Evolutionary conservation across 2,329 filamentous ascomycete genomes (phyloP).

Genomic region (Paracamarosporium sp.): DNA sequence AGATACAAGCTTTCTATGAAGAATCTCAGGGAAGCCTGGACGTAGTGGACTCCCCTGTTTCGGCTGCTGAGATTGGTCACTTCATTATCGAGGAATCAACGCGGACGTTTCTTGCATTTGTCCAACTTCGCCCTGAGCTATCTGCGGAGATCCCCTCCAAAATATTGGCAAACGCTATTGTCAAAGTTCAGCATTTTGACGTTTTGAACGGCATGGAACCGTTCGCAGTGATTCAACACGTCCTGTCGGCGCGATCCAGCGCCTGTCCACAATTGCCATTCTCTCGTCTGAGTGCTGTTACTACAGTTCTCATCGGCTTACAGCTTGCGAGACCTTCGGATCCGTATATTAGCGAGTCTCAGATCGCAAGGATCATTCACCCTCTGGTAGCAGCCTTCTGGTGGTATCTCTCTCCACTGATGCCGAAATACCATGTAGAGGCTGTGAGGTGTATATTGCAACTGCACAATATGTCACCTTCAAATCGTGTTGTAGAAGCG

Average conservation of each 20-base stretch:
- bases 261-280: slow-evolving; percentile 25
- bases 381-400: slow-evolving; percentile 77
- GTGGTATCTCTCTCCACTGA: slow-evolving; percentile 79
- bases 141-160: slow-evolving; percentile 39
- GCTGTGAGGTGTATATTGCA: slow-evolving; percentile 86
- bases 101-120: slow-evolving; percentile 30
- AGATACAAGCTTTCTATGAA: slow-evolving; percentile 42
- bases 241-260: slow-evolving; percentile 18
- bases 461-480: slow-evolving; percentile 74
- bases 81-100: slow-evolving; percentile 38
- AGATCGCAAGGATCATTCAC: slow-evolving; percentile 69
- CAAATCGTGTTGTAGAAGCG: slow-evolving; percentile 79
- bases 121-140: slow-evolving; percentile 16
- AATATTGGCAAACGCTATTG: slow-evolving; percentile 41
- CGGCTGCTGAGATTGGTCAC: slow-evolving; percentile 32
- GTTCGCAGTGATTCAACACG: slow-evolving; percentile 27
- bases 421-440: slow-evolving; percentile 94
- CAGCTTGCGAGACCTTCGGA: slow-evolving; percentile 33
- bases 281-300: slow-evolving; percentile 37
- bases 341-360: slow-evolving; percentile 42
- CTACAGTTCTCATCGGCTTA: slow-evolving; percentile 39
- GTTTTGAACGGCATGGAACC: slow-evolving; percentile 36
- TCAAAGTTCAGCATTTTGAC: slow-evolving; percentile 34
- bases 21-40: slow-evolving; percentile 45
- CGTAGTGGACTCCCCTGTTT: slow-evolving; percentile 35